Base-by-base conservation (phyloP, 2,329 filamentous ascomycete species). In the Fusarium sp. region DNA sequence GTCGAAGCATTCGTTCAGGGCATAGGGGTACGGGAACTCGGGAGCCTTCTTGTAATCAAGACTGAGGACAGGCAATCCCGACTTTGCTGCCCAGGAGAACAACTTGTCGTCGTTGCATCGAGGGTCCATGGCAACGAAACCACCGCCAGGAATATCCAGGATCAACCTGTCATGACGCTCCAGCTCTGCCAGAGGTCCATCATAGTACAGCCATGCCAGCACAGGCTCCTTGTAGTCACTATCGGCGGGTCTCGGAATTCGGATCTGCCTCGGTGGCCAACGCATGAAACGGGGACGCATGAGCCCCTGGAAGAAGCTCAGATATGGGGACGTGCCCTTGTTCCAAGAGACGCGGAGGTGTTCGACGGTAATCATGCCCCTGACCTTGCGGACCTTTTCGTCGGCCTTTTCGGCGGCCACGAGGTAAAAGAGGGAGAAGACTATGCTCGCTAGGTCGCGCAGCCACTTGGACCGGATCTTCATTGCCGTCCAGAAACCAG, bases 401-500 rank as follows among this genome's bases (percentile, higher is more conserved):
- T 98, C 97, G 13, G 97, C 97, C 79, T 95, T 93, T 82, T 98
- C 96, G 1, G 97, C 95, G 16, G 95, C 95, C 63, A 98, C 89
- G 73, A 99, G 87, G 81, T 99, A 99, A 83, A 98, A 99, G 13
- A 93, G 81, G 0, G 94, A 94, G 82, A 98, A 98, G 56, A 94
- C 86, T 22, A 98, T 87, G 80, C 94, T 95, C 11, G 93, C 90
- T 16, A 98, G 80, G 81, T 98, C 95, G 42, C 95, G 89, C 47
- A 98, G 77, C 91, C 94, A 95, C 78, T 93, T 95, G 62, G 81
- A 81, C 57, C 90, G 90, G 73, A 99, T 95, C 78, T 91, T 93
- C 97, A 99, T 99, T 36, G 97, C 97, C 0, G 95, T 98, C 97
- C 97, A 99, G 83, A 98, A 99, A 2, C 97, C 97, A 7, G 97